A percentile compares a stretch with the other conserved stretches of the same genome.
phyloP scores from a whole-genome alignment of 2,329 filamentous ascomycete species.

The Rutstroemia sp. region DNA sequence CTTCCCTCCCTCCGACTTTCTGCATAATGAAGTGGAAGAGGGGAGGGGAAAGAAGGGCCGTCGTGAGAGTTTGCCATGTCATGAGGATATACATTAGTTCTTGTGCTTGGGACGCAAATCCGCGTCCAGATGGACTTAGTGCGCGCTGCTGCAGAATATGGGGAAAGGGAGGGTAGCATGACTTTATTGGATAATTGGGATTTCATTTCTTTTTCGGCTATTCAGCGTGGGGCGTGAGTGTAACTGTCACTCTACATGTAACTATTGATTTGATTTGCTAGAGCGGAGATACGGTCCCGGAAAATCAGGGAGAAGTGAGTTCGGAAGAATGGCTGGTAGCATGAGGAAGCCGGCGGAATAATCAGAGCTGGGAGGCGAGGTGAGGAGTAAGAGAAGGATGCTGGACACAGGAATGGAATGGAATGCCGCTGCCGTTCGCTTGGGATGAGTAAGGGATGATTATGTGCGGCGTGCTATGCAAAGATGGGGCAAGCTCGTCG shows the following conservation, averaged over 20 bases:
- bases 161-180: too few relatives aligned
- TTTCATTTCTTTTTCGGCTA: too few relatives aligned
- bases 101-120: too few relatives aligned
- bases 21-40: slow-evolving; percentile 6
- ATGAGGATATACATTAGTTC: background rate
- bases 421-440: background rate
- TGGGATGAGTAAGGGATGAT: background rate
- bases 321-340: background rate
- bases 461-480: too few relatives aligned
- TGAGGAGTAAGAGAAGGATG: background rate
- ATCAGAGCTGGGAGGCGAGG: background rate
- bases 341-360: background rate
- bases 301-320: background rate
- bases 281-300: background rate
- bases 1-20: background rate
- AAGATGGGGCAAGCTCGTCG: too few relatives aligned
- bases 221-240: background rate
- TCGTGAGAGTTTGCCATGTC: background rate
- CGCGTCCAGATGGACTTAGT: too few relatives aligned
- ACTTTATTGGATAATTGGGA: too few relatives aligned
- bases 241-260: background rate
- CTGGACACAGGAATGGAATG: background rate
- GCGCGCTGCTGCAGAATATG: too few relatives aligned
- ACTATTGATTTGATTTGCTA: background rate
- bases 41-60: background rate